Evolutionary conservation across 768 basidiomycete species (phyloP), one percentile per base, ranked within the genome.

Genomic region (Tylopilus vinaceipallidus): DNA sequence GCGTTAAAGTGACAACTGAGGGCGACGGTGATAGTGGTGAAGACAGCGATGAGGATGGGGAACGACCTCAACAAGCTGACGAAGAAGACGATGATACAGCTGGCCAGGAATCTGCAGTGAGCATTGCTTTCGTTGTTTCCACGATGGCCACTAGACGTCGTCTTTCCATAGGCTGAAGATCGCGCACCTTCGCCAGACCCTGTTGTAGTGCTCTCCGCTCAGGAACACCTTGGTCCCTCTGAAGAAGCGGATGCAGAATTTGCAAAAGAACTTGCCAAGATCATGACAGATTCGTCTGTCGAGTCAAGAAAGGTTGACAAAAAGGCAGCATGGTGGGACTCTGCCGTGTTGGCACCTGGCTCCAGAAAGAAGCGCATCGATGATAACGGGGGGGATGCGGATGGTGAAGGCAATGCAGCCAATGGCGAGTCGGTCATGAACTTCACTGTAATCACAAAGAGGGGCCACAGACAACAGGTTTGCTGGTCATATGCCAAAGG

Each of bases 231-330:
- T 34, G 92, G 91, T 7, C 88, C 91, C 1, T 83, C 88, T 9
- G 86, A 91, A 56, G 93, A 95, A 62, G 92, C 88, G 17, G 90
- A 95, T 40, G 88, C 84, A 2, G 95, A 95, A 29, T 99, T 99
- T 61, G 90, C 87, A 9, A 92, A 92, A 65, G 97, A 98, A 65
- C 79, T 99, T 17, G 93, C 95, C 3, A 98, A 90, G 72, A 84
- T 99, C 73, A 84, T 98, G 41, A 92, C 90, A 1, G 92, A 95
- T 58, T 86, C 82, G 14, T 89, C 91, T 16, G 71, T 80, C 0
- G 92, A 97, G 57, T 80, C 86, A 3, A 76, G 91, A 56, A 91
- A 88, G 61, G 83, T 93, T 19, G 94, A 97, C 63, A 88, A 90
- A 70, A 91, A 88, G 69, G 86, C 89, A 1, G 91, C 89, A 1